Evolutionary conservation across 2,329 filamentous ascomycete genomes (phyloP), one percentile per base, ranked within the genome.

Genomic region (Thyridium curvatum): DNA sequence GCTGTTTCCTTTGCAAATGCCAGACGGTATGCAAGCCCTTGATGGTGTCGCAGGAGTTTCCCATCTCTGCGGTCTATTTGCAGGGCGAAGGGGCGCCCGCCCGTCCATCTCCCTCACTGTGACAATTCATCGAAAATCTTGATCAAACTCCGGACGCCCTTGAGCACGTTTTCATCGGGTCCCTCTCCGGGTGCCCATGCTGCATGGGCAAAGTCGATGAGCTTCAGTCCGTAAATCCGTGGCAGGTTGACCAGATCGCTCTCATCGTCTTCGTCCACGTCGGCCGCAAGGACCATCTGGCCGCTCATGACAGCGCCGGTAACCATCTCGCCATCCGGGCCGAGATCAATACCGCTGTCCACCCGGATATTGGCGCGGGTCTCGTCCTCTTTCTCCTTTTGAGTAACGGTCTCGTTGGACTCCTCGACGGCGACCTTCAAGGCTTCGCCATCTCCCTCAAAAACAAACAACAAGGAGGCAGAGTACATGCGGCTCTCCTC

Each of bases 151-250:
- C 80, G 71, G 45, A 96, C 77, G 0, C 90, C 90, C 29, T 68
- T 67, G 26, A 96, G 68, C 12, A 76, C 67, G 54, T 97, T 97
- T 62, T 94, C 83, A 58, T 98, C 93, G 0, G 85, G 83, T 0
- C 91, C 91, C 52, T 84, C 65, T 1, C 88, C 87, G 0, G 86
- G 84, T 2, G 79, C 84, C 82, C 84, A 97, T 36, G 71, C 66
- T 10, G 93, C 93, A 61, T 98, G 93, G 2, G 93, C 93, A 71
- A 98, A 98, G 60, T 98, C 93, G 51, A 98, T 98, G 46, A 98
- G 72, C 56, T 91, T 93, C 36, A 96, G 71, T 12, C 79, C 75
- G 52, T 84, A 87, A 32, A 94, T 77, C 51, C 82, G 82, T 0
- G 84, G 84, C 10, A 67, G 44, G 13, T 49, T 44, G 43, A 56